Percentiles rank a stretch among this genome's conserved stretches.
Conservation (phyloP, 1,284 basidiomycete genomes). For the Moniliophthora roreri region DNA sequence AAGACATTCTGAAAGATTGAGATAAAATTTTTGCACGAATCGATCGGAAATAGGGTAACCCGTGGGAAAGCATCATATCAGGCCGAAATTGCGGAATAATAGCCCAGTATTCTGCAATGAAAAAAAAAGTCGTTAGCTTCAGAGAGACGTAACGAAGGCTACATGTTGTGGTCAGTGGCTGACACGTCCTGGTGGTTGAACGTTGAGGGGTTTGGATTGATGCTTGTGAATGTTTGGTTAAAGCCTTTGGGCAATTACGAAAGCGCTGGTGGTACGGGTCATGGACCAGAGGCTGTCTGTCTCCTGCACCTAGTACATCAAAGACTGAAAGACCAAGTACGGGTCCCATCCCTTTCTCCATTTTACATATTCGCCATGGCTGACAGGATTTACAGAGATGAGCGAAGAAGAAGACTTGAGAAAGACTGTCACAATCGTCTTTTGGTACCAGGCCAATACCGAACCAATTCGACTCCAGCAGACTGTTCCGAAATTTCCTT, state of each 20-base stretch:
- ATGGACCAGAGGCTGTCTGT: neutral
- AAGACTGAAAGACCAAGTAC: too few species aligned
- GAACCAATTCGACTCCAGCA: constrained; percentile 61
- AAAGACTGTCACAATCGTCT: constrained; percentile 58
- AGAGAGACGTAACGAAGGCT: too few species aligned
- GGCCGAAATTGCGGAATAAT: too few species aligned
- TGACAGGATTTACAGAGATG: neutral
- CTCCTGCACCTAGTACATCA: neutral
- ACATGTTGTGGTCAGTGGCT: too few species aligned
- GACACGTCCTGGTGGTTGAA: too few species aligned
- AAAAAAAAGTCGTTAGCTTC: too few species aligned
- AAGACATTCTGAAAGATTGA: neutral
- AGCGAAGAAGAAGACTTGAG: constrained; percentile 32
- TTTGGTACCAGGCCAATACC: constrained; percentile 65
- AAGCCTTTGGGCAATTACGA: neutral
- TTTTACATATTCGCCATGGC: neutral
- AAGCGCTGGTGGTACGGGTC: neutral
- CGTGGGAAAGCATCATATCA: neutral
- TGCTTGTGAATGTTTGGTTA: too few species aligned
- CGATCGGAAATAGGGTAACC: neutral
- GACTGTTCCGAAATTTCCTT: constrained; percentile 60
- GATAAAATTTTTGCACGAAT: neutral
- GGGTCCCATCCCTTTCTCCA: too few species aligned
- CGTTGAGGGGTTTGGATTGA: too few species aligned
- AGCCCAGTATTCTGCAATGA: too few species aligned